phyloP scores from a whole-genome alignment of 139 green algal genomes.

The Raphidocelis subcapitata region DNA sequence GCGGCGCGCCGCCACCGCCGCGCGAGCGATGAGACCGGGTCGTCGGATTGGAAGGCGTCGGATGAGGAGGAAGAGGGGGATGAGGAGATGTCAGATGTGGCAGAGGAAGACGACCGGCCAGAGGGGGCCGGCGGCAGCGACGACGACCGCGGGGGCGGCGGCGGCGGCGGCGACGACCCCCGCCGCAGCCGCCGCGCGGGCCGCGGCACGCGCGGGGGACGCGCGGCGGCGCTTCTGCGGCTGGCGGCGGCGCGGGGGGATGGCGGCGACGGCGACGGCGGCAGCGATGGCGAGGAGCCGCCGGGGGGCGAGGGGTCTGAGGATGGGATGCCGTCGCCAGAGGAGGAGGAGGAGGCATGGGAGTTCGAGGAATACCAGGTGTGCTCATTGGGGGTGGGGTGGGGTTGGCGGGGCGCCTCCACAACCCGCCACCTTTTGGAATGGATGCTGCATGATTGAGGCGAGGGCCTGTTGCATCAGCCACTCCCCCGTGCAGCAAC shows the following conservation, averaged over 20 bases:
- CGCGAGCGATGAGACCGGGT: no score
- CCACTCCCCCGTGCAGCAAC: no score
- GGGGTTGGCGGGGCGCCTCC: no score
- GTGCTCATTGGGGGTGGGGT: no score
- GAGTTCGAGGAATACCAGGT: background rate
- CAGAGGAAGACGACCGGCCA: background rate
- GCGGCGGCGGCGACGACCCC: no score
- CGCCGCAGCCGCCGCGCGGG: background rate
- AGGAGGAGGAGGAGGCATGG: background rate
- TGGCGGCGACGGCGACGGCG: background rate
- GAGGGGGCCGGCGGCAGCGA: background rate
- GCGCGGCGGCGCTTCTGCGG: background rate
- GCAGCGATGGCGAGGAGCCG: background rate
- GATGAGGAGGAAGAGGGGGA: background rate
- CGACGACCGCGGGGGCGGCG: no score
- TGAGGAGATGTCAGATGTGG: background rate
- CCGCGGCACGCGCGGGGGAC: background rate
- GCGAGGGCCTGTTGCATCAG: no score
- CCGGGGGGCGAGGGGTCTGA: background rate
- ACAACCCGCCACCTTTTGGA: no score
- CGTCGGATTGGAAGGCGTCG: no score
- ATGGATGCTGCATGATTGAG: no score
- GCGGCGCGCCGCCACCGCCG: no score
- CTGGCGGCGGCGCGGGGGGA: background rate
- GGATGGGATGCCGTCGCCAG: background rate